Percentiles rank a stretch among this genome's conserved stretches.
phyloP scores from a whole-genome alignment of 768 basidiomycete genomes.

The Termitomyces sp. region DNA sequence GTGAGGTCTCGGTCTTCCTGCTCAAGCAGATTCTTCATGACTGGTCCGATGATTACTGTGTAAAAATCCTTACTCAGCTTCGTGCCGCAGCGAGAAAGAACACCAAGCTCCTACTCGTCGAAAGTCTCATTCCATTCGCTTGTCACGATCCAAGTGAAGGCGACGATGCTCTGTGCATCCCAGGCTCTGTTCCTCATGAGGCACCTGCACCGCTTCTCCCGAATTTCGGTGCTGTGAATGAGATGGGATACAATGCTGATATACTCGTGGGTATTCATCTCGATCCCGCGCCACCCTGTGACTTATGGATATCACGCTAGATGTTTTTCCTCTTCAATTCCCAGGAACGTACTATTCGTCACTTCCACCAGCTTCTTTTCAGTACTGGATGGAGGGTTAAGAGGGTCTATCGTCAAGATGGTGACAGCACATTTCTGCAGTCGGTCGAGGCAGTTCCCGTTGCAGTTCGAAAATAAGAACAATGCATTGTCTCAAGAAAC shows the following conservation, averaged over 20 bases:
- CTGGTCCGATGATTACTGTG: slow-evolving; percentile 11
- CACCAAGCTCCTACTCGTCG: slow-evolving; percentile 8
- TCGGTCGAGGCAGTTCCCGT: too few relatives aligned
- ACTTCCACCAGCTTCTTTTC: slow-evolving; percentile 19
- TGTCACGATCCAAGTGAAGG: slow-evolving; percentile 6
- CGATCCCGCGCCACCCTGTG: neutral
- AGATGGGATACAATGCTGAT: slow-evolving; percentile 35
- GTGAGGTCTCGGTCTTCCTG: slow-evolving; percentile 5
- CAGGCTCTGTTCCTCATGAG: slow-evolving; percentile 20
- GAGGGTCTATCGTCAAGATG: too few relatives aligned
- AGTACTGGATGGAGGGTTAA: too few relatives aligned
- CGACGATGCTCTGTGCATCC: slow-evolving; percentile 16
- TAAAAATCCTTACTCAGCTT: slow-evolving; percentile 8
- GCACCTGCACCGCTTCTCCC: slow-evolving; percentile 33
- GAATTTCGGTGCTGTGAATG: slow-evolving; percentile 37
- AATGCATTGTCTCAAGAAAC: too few relatives aligned
- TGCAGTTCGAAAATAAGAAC: too few relatives aligned
- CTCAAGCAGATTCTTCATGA: slow-evolving; percentile 10
- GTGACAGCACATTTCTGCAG: too few relatives aligned
- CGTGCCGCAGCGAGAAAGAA: neutral
- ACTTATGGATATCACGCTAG: slow-evolving; percentile 18
- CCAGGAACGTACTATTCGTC: slow-evolving; percentile 35
- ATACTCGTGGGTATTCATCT: slow-evolving; percentile 28
- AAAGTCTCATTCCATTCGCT: slow-evolving; percentile 8
- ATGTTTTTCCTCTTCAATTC: slow-evolving; percentile 39